Evolutionary conservation across 306 rosid genomes (phyloP), one percentile per base, ranked within the genome.

Genomic region (Glycine soja): DNA sequence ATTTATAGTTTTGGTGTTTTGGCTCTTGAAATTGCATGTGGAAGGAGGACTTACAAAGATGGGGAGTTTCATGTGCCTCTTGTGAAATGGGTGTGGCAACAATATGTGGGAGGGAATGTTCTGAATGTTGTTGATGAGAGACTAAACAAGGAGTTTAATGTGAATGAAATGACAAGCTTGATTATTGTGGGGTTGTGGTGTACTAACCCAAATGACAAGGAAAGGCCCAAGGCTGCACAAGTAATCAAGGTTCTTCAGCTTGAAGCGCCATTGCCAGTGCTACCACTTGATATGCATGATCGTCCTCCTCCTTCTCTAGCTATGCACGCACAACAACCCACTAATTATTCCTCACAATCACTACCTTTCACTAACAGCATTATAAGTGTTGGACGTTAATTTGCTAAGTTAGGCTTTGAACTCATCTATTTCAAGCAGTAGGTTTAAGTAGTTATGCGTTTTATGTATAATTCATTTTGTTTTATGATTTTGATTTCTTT

Each of bases 11-110:
- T 88, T 74, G 93, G 90, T 2, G 90, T 88, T 6, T 81, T 90
- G 42, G 89, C 87, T 8, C 63, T 90, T 59, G 93, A 90, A 51
- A 71, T 90, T 34, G 89, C 93, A 4, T 80, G 91, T 58, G 93
- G 93, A 32, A 84, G 74, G 52, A 74, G 81, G 53, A 80, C 73
- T 10, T 80, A 12, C 12, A 30, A 62, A 2, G 87, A 84, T 16
- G 77, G 81, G 2, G 84, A 74, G 8, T 75, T 34, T 50, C 83
- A 79, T 38, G 57, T 76, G 11, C 68, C 85, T 15, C 10, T 54
- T 4, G 36, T 53, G 8, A 34, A 13, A 1, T 84, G 86, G 86
- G 68, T 79, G 7, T 69, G 84, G 86, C 50, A 69, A 10, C 19
- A 68, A 0, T 63, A 84, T 16, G 77, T 78, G 24, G 82, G 46